Evolutionary conservation across 1,139 yeast genomes (phyloP).

Genomic region (Candida sp.): DNA sequence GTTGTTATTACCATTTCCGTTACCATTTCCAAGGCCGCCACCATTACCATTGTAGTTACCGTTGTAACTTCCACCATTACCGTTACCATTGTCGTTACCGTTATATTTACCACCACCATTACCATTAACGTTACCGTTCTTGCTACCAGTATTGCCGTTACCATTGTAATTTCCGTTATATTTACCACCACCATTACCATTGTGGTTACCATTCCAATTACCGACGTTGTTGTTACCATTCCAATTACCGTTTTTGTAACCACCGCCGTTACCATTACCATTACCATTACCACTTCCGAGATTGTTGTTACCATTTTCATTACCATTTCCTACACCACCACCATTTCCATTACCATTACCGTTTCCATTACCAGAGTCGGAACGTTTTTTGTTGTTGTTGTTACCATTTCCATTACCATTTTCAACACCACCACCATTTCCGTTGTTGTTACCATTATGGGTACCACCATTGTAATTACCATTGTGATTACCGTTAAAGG

Average conservation of each 20-base stretch:
- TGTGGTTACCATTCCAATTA: background rate
- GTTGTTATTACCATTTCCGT: background rate
- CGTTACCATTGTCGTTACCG: background rate
- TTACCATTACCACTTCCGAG: constrained; percentile 1
- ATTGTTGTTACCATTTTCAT: constrained; percentile 5
- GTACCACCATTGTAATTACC: background rate
- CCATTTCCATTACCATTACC: constrained; percentile 1
- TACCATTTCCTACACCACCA: constrained; percentile 7
- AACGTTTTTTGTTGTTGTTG: background rate
- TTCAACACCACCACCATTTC: constrained; percentile 1
- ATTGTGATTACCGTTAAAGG: constrained; percentile 2
- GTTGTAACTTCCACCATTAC: background rate
- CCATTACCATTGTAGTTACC: background rate
- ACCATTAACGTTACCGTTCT: background rate
- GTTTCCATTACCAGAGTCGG: background rate
- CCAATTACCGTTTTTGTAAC: background rate
- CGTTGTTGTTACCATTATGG: background rate
- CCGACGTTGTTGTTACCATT: background rate
- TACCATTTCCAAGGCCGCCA: background rate
- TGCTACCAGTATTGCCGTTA: background rate
- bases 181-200: background rate
- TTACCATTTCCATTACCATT: constrained; percentile 3
- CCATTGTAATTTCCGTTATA: background rate
- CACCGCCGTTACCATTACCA: background rate
- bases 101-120: background rate